phyloP scores from a whole-genome alignment of 257 asterid genomes.

The Primulina tabacum region DNA sequence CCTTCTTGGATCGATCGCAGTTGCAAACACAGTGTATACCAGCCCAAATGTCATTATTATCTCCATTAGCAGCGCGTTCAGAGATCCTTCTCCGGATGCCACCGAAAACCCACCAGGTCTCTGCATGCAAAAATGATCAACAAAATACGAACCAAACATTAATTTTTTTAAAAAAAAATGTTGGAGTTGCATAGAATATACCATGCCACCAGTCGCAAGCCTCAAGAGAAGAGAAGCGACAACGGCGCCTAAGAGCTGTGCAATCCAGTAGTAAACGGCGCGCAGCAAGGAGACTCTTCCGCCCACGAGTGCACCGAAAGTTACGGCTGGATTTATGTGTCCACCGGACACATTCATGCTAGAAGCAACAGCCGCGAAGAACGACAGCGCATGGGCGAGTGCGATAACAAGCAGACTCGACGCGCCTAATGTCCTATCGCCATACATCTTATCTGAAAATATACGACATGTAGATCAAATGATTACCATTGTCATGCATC shows the following conservation, averaged over 20 bases:
- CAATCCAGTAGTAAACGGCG: conserved; percentile 81
- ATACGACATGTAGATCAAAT: no score
- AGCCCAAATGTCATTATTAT: conserved; percentile 74
- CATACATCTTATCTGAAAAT: conserved; percentile 56
- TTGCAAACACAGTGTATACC: conserved; percentile 71
- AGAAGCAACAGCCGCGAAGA: conserved; percentile 82
- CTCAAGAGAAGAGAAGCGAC: conserved; percentile 66
- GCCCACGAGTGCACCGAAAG: conserved; percentile 86
- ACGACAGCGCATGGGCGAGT: conserved; percentile 63
- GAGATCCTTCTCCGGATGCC: conserved; percentile 57
- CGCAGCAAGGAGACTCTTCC: conserved; percentile 76
- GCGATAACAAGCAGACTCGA: conserved; percentile 59
- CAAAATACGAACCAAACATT: no score
- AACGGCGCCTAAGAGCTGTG: conserved; percentile 88
- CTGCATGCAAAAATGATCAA: conserved; percentile 33
- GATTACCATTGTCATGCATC: not conserved
- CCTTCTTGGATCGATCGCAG: conserved; percentile 75
- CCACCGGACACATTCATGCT: conserved; percentile 95
- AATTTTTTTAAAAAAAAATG: no score
- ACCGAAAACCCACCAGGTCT: conserved; percentile 80
- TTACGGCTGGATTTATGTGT: conserved; percentile 85
- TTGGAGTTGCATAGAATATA: not conserved
- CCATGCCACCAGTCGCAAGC: conserved; percentile 68
- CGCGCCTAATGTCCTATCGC: conserved; percentile 44
- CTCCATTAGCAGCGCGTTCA: conserved; percentile 76